phyloP scores from a whole-genome alignment of 2,329 filamentous ascomycete genomes.

The Colletotrichum godetiae region DNA sequence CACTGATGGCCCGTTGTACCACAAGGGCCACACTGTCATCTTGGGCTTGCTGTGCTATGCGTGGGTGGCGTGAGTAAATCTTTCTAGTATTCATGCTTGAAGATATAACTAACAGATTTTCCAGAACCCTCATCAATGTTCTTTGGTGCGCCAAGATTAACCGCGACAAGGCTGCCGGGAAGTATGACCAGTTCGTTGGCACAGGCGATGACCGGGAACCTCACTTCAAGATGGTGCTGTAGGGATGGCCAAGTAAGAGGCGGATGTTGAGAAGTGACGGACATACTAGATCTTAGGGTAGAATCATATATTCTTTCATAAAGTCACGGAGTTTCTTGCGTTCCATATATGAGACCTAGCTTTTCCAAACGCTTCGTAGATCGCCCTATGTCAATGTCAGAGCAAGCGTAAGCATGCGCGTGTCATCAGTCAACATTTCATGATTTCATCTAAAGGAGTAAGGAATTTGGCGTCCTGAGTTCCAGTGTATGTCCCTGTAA shows the following conservation, averaged over 20 bases:
- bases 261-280: background rate
- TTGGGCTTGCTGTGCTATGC: slow-evolving; percentile 69
- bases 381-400: background rate
- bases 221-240: slow-evolving; percentile 70
- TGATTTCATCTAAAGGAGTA: no score
- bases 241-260: background rate
- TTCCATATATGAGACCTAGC: background rate
- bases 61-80: slow-evolving; percentile 69
- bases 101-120: background rate
- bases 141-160: slow-evolving; percentile 74
- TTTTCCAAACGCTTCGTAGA: background rate
- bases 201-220: slow-evolving; percentile 74
- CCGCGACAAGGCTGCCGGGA: slow-evolving; percentile 68
- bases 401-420: no score
- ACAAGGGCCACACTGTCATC: slow-evolving; percentile 71
- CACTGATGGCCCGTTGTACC: slow-evolving; percentile 66
- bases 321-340: background rate
- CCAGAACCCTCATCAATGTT: slow-evolving; percentile 70
- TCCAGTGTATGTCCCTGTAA: background rate
- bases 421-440: no score
- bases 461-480: no score
- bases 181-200: slow-evolving; percentile 67
- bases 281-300: background rate
- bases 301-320: background rate
- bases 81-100: background rate